Evolutionary conservation across 768 basidiomycete genomes (phyloP), one percentile per base, ranked within the genome.

Genomic region (Tylopilus sp.): DNA sequence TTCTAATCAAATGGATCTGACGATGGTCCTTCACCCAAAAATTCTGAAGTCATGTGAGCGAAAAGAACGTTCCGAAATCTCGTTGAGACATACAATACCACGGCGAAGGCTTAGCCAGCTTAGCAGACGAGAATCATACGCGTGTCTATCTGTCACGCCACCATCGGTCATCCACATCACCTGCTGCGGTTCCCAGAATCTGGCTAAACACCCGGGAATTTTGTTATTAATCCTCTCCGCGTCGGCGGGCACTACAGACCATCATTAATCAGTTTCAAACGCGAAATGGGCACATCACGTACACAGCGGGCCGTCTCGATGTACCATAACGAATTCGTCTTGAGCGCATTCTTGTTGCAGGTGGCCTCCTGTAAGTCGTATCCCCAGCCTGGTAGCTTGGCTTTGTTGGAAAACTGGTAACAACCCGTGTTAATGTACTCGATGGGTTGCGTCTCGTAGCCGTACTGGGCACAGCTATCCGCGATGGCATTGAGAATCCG

Each of bases 361-460:
- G 97, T 98, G 46, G 98, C 97, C 64, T 99, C 97, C 67, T 99
- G 97, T 69, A 98, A 97, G 65, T 98, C 97, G 59, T 79, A 99
- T 0, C 84, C 97, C 97, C 97, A 99, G 6, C 95, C 90, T 0
- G 97, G 97, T 1, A 99, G 73, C 71, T 98, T 98, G 62, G 97
- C 87, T 69, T 97, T 97, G 73, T 99, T 97, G 21, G 90, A 93
- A 76, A 98, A 99, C 33, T 98, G 78, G 67, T 97, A 98, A 68
- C 97, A 99, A 0, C 95, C 94, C 0, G 90, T 89, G 58, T 71
- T 76, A 64, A 98, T 73, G 64, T 85, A 83, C 40, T 74, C 69
- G n/a, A 88, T 70, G 13, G 83, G 83, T 1, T 72, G 57, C 4
- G 71, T 69, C 12, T 73, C 63, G 73, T 81, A 89, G 58, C 79